Base-by-base conservation (phyloP, 2,329 filamentous ascomycete genomes). In the Aspergillus fumigatiaffinis region DNA sequence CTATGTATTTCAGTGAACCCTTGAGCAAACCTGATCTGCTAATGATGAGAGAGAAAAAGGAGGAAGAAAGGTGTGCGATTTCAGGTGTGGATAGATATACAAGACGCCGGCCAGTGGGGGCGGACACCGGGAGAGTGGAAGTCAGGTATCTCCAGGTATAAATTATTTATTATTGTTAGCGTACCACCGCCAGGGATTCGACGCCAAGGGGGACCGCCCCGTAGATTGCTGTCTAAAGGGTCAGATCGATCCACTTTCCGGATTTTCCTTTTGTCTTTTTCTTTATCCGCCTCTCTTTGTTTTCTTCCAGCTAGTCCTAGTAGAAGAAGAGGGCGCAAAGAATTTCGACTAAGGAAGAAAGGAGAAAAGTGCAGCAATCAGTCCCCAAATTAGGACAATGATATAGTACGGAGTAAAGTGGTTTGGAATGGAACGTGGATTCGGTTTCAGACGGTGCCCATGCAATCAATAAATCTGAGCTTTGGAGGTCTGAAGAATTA, bases 191-290 rank as follows among this genome's bases (percentile, higher is more conserved):
- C 12, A 4, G 12, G 10, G 20, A 46, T 46, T 23, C 21, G 21
- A 23, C 10, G 56, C 59, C 56, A 55, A 61, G 58, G 55, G 55
- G 52, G 28, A 58, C 55, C n/a, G 14, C 32, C 32, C 32, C 32
- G 14, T 38, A 38, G 32, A 21, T 47, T 47, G 26, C 21, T 41
- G 61, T 63, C 51, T 59, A 55, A 58, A 66, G 62, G 60, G 59
- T 61, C 63, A 64, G 62, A 64, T 66, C 62, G 63, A 60, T 63
- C 63, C 63, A 64, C 63, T 66, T 59, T 57, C 12, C 20, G 6
- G n/a, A 14, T 17, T 47, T 47, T 17, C 7, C 17, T 47, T 47
- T 17, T 7, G 10, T 14, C 23, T 23, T 26, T 47, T 8, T 26
- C 2, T 25, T 47, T 21, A 4, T 21, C 20, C 8, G 28, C 28